Base-by-base conservation (phyloP, 129 eudicot genomes). In the Glebionis coronaria region DNA sequence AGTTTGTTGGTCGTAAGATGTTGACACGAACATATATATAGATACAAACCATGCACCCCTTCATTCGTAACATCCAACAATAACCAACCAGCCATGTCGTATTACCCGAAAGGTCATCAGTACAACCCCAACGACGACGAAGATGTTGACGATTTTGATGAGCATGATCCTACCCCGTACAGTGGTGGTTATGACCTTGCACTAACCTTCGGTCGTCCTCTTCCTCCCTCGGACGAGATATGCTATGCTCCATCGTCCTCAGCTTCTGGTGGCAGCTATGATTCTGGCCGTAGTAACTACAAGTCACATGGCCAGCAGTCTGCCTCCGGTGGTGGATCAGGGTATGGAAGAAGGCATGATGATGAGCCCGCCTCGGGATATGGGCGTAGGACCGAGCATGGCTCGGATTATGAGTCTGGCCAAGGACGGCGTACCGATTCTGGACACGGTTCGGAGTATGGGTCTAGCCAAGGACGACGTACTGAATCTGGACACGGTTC, bases 91-190 rank as follows among this genome's bases (percentile, higher is more conserved):
- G 3, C 18, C 54, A 91, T 88, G 94, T 85, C 96, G 55, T 91
- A 91, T 75, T 91, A 72, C 49, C 80, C 94, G 0, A 82, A 78
- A 79, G 96, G 96, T 77, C 88, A 82, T 80, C 76, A 31, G 8
- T 11, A 14, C 66, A 63, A 55, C 44, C 62, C 81, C 67, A 80
- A 51, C 35, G 80, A 60, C 0, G 82, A 63, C 49, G 90, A 81
- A 80, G 90, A 75, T 25, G 86, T 78, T 16, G 84, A 87, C 40
- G 96, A 88, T 68, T 91, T 85, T 67, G 81, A 81, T 65, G 94
- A 85, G 78, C 85, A 65, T 55, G 96, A 91, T 78, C 78, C 94
- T 7, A 83, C 96, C 64, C 96, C 98, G 3, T 92, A 92, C 68
- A 81, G 80, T 16, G 96, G 98, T 0, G 98, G 98, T n/a, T 88